These are phyloP conservation scores for Candida taoyuanica DNA, from an alignment of 805 yeast genomes.

Conservation along the genomic window DNA sequence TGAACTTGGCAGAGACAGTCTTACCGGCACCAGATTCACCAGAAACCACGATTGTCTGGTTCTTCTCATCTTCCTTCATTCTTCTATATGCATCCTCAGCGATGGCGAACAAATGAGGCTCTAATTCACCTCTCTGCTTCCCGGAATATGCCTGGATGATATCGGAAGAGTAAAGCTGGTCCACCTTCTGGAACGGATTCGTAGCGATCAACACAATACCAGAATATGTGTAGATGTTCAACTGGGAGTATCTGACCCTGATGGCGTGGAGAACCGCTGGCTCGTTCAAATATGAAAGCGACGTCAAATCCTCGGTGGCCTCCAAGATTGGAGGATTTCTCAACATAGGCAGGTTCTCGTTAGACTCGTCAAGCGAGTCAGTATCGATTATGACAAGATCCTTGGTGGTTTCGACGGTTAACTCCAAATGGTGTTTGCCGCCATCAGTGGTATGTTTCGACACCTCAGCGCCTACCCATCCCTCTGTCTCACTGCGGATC, in stretches of 20 bases:
- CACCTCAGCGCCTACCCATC: conserved; percentile 72
- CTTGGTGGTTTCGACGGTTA: conserved; percentile 48
- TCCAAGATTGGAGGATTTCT: conserved; percentile 91
- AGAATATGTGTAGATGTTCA: conserved; percentile 90
- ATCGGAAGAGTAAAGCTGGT: conserved; percentile 85
- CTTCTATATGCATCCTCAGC: conserved; percentile 97
- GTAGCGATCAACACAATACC: conserved; percentile 97
- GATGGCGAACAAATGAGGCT: conserved; percentile 95
- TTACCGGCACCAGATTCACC: conserved; percentile 99
- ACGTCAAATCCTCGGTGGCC: conserved; percentile 91
- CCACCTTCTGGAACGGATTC: conserved; percentile 91
- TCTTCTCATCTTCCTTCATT: conserved; percentile 79
- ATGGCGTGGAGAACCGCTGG: conserved; percentile 96
- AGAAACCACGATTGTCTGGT: conserved; percentile 93
- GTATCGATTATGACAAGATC: conserved; percentile 45
- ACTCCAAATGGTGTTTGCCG: conserved; percentile 43
- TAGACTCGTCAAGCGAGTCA: conserved; percentile 28
- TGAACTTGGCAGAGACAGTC: conserved; percentile 94
- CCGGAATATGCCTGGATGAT: conserved; percentile 95
- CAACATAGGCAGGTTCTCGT: conserved; percentile 62
- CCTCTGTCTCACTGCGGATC: conserved; percentile 65
- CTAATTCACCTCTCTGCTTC: conserved; percentile 87
- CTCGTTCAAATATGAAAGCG: conserved; percentile 87
- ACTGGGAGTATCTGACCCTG: conserved; percentile 79
- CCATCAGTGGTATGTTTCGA: conserved; percentile 39